Evolutionary conservation across 2,329 filamentous ascomycete species (phyloP).

Genomic region (Scytalidium sp.): DNA sequence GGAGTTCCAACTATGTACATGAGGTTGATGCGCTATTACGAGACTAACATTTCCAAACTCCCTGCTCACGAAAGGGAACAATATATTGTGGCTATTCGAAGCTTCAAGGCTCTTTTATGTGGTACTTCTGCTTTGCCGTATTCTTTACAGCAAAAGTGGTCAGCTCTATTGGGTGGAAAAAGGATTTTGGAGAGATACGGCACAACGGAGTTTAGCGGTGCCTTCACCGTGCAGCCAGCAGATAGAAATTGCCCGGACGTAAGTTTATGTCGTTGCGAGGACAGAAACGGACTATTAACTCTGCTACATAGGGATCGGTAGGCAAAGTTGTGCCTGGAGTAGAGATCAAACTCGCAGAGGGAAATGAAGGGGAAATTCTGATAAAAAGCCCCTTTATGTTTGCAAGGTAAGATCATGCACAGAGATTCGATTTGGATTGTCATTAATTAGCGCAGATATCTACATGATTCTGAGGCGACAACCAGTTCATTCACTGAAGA

Average conservation of each 20-base stretch:
- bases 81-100: slow-evolving; percentile 36
- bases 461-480: not conserved
- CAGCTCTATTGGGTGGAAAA: slow-evolving; percentile 19
- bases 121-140: slow-evolving; percentile 40
- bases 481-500: slow-evolving; percentile 67
- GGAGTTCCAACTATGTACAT: slow-evolving; percentile 30
- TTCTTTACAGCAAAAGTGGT: slow-evolving; percentile 41
- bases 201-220: slow-evolving; percentile 1
- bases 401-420: not conserved
- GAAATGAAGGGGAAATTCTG: slow-evolving; percentile 1
- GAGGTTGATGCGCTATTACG: slow-evolving; percentile 26
- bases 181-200: slow-evolving; percentile 1
- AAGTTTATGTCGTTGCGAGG: too few relatives aligned
- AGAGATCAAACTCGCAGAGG: not conserved
- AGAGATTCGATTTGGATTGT: too few relatives aligned
- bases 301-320: not conserved
- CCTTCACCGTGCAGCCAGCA: too few relatives aligned
- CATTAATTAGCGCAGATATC: not conserved
- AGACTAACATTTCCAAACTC: slow-evolving; percentile 26
- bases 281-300: too few relatives aligned
- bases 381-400: not conserved
- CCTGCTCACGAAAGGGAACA: slow-evolving; percentile 23
- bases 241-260: not conserved
- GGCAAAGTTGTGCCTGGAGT: not conserved
- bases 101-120: slow-evolving; percentile 39